Evolutionary conservation across 345 rosid species (phyloP).

Genomic region (Sonneratia caseolaris): DNA sequence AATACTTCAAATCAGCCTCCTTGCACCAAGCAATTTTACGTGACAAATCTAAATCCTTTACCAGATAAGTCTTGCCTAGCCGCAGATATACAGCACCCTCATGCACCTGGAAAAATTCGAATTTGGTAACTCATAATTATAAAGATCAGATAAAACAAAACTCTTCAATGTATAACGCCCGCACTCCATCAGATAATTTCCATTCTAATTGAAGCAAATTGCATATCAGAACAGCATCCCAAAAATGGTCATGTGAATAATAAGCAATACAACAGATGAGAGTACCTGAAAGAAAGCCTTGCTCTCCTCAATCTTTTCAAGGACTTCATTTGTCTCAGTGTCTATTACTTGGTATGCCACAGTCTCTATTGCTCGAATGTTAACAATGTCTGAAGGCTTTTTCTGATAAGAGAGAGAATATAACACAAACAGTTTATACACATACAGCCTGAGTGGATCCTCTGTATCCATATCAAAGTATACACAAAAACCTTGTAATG

Average conservation of each 20-base stretch:
- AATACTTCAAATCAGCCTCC: slow-evolving; percentile 56
- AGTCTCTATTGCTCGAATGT: slow-evolving; percentile 81
- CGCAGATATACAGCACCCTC: slow-evolving; percentile 88
- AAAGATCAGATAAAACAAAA: background rate
- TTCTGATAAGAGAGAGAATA: slow-evolving; percentile 32
- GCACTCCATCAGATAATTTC: background rate
- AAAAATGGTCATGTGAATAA: background rate
- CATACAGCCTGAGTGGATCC: background rate
- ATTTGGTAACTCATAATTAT: background rate
- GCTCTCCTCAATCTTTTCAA: slow-evolving; percentile 95
- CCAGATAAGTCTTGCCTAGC: slow-evolving; percentile 82
- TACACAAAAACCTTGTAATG: background rate
- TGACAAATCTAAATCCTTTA: slow-evolving; percentile 47
- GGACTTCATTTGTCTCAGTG: slow-evolving; percentile 32
- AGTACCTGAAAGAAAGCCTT: slow-evolving; percentile 88
- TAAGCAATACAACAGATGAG: slow-evolving; percentile 3
- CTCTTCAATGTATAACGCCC: background rate
- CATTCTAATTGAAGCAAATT: background rate
- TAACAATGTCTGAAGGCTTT: slow-evolving; percentile 55
- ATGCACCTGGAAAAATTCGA: slow-evolving; percentile 37
- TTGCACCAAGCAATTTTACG: slow-evolving; percentile 65
- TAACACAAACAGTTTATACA: slow-evolving; percentile 2
- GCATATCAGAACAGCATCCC: background rate
- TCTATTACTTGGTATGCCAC: slow-evolving; percentile 59
- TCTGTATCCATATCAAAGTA: background rate